Evolutionary conservation across 345 rosid species (phyloP), one percentile per base, ranked within the genome.

Genomic region (Aquilaria sinensis): DNA sequence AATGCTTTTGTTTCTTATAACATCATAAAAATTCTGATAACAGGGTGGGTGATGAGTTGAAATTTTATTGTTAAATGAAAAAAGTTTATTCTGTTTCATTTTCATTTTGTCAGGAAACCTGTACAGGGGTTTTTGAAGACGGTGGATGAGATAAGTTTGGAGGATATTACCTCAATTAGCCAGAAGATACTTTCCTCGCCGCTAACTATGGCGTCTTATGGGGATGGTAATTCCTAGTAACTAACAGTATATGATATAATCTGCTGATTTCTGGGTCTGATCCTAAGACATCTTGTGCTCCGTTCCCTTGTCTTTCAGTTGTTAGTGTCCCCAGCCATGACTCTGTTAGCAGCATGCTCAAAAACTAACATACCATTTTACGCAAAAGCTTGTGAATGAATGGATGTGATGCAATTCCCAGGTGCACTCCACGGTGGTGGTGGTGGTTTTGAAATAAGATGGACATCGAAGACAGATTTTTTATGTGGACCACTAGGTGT

Each of bases 121-220:
- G 73, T 85, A 34, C 87, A 86, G 14, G 79, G 89, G 46, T 94
- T 90, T 77, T 67, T 88, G 62, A 81, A 81, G 77, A 66, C 61
- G n/a, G 83, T 90, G 32, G 88, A 90, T 53, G 73, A 73, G 67
- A 71, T 94, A 54, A 86, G 85, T 10, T 63, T 77, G 69, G 70
- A 75, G 33, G 96, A 88, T 72, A 81, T 90, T 50, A 10, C 81
- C 23, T 59, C 63, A 15, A 69, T 85, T 45, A 84, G 86, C 63
- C 62, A 67, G 64, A 78, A 76, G 77, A 63, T 94, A 30, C 72
- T 94, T n/a, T 78, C 95, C 5, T 86, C 87, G 12, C 95, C 96
- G 62, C 78, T 94, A 60, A 83, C 97, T 61, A 83, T 94, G 91
- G 97, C 90, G 31, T 79, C 91, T 29, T 82, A 82, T 4, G 96